Percentiles rank a stretch among this genome's conserved stretches.
phyloP scores from a whole-genome alignment of 1,139 yeast species.

The Lodderomyces beijingensis region DNA sequence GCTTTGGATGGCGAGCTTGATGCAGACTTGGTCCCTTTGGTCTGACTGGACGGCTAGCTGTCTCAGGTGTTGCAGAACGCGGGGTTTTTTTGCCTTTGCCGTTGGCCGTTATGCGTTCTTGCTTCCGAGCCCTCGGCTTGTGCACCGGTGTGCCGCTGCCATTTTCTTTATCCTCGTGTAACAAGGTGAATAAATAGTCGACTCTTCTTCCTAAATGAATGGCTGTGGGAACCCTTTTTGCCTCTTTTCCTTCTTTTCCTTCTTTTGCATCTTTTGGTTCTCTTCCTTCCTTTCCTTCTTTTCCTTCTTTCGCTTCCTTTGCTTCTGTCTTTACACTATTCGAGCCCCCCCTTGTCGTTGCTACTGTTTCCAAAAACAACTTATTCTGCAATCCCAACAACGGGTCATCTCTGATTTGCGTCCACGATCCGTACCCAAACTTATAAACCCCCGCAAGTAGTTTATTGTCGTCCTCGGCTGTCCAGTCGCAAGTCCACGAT shows the following conservation, averaged over 20 bases:
- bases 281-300: not conserved
- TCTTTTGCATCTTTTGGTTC: conserved; percentile 32
- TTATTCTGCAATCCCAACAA: conserved; percentile 81
- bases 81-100: conserved; percentile 8
- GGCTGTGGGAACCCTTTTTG: conserved; percentile 81
- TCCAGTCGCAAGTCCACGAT: conserved; percentile 93
- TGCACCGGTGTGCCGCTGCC: conserved; percentile 4
- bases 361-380: conserved; percentile 52
- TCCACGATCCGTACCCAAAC: conserved; percentile 97
- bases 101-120: not conserved
- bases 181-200: conserved; percentile 73
- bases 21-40: conserved; percentile 12
- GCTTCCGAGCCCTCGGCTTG: conserved; percentile 4
- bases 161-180: conserved; percentile 23
- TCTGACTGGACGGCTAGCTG: conserved; percentile 4
- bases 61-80: conserved; percentile 20
- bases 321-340: conserved; percentile 6
- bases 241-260: conserved; percentile 21
- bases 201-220: conserved; percentile 93
- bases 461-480: conserved; percentile 76
- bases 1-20: conserved; percentile 9
- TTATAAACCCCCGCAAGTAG: conserved; percentile 81
- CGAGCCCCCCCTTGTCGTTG: conserved; percentile 9
- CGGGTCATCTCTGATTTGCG: conserved; percentile 92
- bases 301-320: conserved; percentile 16